phyloP scores from a whole-genome alignment of 192 early-diverging fungal species.

The Gamsiella multidivaricata region DNA sequence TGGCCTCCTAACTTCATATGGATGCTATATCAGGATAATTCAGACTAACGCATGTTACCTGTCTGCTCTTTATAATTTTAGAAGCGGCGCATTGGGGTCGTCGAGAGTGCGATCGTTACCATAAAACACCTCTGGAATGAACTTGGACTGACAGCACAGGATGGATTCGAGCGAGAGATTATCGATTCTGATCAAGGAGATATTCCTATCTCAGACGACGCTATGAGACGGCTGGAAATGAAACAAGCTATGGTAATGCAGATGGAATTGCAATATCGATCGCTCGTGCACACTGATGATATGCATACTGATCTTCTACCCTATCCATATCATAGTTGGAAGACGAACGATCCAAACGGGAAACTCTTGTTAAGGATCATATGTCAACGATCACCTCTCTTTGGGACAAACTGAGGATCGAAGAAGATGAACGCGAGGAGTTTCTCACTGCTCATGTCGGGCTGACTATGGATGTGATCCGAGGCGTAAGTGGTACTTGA shows the following conservation, averaged over 20 bases:
- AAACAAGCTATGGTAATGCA: slow-evolving; percentile 20
- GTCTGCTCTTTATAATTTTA: neutral
- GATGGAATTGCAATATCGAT: neutral
- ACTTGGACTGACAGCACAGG: slow-evolving; percentile 27
- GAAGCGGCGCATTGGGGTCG: slow-evolving; percentile 19
- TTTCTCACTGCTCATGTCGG: slow-evolving; percentile 20
- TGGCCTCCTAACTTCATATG: neutral
- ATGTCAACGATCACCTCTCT: slow-evolving; percentile 16
- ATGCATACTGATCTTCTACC: neutral
- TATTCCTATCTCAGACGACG: slow-evolving; percentile 30
- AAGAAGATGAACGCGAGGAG: slow-evolving; percentile 34
- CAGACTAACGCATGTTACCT: too few species aligned
- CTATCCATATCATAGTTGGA: slow-evolving; percentile 19
- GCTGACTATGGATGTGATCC: slow-evolving; percentile 25
- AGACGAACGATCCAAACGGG: slow-evolving; percentile 28
- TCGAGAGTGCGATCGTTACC: slow-evolving; percentile 15
- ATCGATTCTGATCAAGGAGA: neutral
- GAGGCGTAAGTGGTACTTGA: slow-evolving; percentile 15
- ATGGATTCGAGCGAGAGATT: slow-evolving; percentile 33
- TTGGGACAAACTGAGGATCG: slow-evolving; percentile 40
- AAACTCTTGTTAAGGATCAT: slow-evolving; percentile 29
- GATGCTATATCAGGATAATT: neutral
- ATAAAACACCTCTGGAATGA: slow-evolving; percentile 41
- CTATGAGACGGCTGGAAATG: slow-evolving; percentile 27
- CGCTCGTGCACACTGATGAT: too few species aligned